These are phyloP conservation scores for Puccinia horiana DNA, from an alignment of 1,284 basidiomycete species.

Conservation along the genomic window DNA sequence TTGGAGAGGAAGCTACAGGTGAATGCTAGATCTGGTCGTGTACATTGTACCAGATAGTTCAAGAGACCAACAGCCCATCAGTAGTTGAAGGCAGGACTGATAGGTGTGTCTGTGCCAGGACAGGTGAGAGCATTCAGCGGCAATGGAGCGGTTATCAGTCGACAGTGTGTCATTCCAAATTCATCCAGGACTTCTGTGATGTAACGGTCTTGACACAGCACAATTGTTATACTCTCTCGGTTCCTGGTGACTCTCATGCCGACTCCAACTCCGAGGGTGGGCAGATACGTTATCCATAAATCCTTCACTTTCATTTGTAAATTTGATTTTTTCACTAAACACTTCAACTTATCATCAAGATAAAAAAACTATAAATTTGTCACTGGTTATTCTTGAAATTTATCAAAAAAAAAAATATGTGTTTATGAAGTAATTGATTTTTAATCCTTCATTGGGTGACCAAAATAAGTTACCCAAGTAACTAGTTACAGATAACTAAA, in stretches of 20 bases:
- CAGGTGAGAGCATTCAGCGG: not conserved
- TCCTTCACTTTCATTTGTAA: too few species aligned
- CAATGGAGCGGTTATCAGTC: not conserved
- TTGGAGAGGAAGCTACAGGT: not conserved
- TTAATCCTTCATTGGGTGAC: too few species aligned
- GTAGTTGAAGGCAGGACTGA: not conserved
- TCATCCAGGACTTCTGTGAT: not conserved
- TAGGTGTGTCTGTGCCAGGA: not conserved
- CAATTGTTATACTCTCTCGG: not conserved
- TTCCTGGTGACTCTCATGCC: not conserved
- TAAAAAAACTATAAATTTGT: too few species aligned
- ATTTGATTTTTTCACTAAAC: too few species aligned
- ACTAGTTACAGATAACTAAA: too few species aligned
- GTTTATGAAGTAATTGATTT: too few species aligned
- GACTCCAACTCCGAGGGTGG: too few species aligned
- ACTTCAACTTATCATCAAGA: too few species aligned
- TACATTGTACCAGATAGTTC: constrained; percentile 31
- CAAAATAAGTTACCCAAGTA: too few species aligned
- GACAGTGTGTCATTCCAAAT: not conserved
- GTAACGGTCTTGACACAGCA: not conserved
- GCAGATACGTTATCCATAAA: too few species aligned
- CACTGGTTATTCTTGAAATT: too few species aligned
- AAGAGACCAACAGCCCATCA: not conserved
- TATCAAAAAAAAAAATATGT: too few species aligned
- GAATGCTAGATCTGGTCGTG: constrained; percentile 21